These are phyloP conservation scores for Penicillium sp. DNA, from an alignment of 2,329 filamentous ascomycete species.

Conservation along the genomic window DNA sequence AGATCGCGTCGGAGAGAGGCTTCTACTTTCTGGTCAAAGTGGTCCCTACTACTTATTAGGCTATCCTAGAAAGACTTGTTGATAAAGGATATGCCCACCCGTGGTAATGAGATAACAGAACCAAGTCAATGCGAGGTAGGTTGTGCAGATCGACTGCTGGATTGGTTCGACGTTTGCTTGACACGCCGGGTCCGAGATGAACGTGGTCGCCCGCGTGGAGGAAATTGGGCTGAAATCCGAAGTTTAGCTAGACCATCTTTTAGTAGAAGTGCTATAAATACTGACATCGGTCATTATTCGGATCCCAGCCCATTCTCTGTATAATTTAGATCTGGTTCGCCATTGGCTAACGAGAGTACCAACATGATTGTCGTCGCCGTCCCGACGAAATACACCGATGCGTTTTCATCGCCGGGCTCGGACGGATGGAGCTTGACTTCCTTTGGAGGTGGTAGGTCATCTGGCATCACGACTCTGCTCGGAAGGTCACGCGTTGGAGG, in stretches of 20 bases:
- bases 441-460: constrained; percentile 41
- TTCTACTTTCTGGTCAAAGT: constrained; percentile 53
- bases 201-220: constrained; percentile 62
- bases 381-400: constrained; percentile 37
- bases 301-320: constrained; percentile 39
- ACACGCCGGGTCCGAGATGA: constrained; percentile 60
- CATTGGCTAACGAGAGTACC: not conserved
- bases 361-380: constrained; percentile 39
- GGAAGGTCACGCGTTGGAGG: constrained; percentile 40
- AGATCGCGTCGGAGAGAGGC: constrained; percentile 48
- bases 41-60: constrained; percentile 36
- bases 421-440: constrained; percentile 43
- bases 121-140: constrained; percentile 55
- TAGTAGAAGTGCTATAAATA: not conserved
- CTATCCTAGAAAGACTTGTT: not conserved
- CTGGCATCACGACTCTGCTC: constrained; percentile 21
- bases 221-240: constrained; percentile 52
- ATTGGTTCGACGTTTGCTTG: constrained; percentile 51
- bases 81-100: constrained; percentile 30
- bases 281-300: constrained; percentile 39
- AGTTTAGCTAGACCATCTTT: not conserved
- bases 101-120: constrained; percentile 62
- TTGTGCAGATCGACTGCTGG: constrained; percentile 57
- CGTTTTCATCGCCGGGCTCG: constrained; percentile 30
- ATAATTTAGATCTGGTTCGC: constrained; percentile 2